Conservation (phyloP, 306 rosid species). For the Nissolia schottii region DNA sequence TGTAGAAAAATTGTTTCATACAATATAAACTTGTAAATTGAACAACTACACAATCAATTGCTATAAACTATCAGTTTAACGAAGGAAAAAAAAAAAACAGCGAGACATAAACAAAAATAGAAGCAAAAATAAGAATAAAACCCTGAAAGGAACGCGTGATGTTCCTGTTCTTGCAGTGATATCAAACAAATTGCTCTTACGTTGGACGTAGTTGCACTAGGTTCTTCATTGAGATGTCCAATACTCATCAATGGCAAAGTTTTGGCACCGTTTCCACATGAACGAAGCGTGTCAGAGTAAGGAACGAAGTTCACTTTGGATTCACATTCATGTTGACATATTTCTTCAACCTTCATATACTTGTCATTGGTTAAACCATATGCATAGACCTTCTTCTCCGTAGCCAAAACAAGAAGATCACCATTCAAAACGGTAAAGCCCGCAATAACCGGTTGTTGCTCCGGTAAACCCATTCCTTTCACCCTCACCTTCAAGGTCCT, state of each 20-base stretch:
- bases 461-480: neutral
- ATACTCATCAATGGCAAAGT: neutral
- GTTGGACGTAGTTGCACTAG: neutral
- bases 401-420: neutral
- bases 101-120: neutral
- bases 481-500: slow-evolving; percentile 1
- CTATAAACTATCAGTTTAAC: neutral
- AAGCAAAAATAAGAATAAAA: too few relatives aligned
- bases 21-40: too few relatives aligned
- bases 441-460: neutral
- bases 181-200: too few relatives aligned
- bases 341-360: neutral
- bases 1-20: too few relatives aligned
- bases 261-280: neutral
- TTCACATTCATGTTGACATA: slow-evolving; percentile 1
- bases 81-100: too few relatives aligned
- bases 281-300: neutral
- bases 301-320: neutral
- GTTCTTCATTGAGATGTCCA: neutral
- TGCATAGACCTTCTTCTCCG: neutral
- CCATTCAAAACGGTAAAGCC: neutral
- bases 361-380: neutral
- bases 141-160: neutral
- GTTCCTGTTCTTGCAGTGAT: too few relatives aligned
- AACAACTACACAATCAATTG: neutral